phyloP scores from a whole-genome alignment of 73 alveolate genomes.

The Paramecium primaurelia region DNA sequence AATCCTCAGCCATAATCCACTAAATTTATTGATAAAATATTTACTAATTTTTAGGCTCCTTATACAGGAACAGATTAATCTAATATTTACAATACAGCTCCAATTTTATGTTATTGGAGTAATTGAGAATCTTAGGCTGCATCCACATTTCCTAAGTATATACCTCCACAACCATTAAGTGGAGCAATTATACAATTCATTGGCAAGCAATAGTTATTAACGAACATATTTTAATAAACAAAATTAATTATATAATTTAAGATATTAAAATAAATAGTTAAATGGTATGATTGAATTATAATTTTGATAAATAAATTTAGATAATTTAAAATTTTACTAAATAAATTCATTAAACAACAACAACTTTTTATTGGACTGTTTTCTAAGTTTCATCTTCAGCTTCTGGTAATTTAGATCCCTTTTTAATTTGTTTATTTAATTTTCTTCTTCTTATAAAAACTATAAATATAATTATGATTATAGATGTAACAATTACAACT shows the following conservation, averaged over 20 bases:
- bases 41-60: constrained; percentile 14
- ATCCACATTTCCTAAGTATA: constrained; percentile 11
- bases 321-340: background rate
- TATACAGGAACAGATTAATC: background rate
- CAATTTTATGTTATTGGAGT: background rate
- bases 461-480: background rate
- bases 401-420: background rate
- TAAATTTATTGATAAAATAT: background rate
- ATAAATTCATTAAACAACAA: background rate
- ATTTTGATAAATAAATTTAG: too few species aligned
- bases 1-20: constrained; percentile 45
- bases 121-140: constrained; percentile 5
- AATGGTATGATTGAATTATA: too few species aligned
- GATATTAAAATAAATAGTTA: too few species aligned
- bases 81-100: background rate
- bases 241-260: background rate
- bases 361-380: background rate
- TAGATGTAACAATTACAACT: background rate
- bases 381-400: background rate
- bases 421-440: background rate
- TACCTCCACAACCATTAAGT: constrained; percentile 28
- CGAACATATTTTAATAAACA: constrained; percentile 26
- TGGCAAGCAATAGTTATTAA: constrained; percentile 20
- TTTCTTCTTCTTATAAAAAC: background rate
- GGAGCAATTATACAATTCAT: constrained; percentile 38